Evolutionary conservation across 164 flowering plant genomes (phyloP).

Genomic region (Dillenia suffruticosa): DNA sequence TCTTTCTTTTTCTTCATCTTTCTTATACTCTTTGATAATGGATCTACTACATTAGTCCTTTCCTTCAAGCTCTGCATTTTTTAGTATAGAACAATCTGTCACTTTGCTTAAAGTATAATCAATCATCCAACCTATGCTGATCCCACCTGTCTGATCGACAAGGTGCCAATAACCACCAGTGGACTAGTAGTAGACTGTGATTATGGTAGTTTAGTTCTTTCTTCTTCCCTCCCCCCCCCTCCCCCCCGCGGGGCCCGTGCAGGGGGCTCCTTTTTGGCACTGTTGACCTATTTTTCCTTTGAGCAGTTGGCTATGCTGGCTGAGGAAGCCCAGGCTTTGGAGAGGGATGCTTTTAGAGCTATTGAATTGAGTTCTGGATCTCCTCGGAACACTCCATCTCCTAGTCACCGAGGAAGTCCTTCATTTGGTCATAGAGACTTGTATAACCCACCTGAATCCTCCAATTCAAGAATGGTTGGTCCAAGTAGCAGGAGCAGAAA

Average conservation of each 20-base stretch:
- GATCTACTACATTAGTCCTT: too few relatives aligned
- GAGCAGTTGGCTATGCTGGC: conserved; percentile 56
- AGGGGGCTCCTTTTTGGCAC: neutral
- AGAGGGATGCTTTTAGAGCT: conserved; percentile 45
- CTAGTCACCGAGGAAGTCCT: conserved; percentile 41
- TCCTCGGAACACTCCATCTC: conserved; percentile 39
- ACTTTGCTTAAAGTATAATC: neutral
- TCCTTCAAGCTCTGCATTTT: too few relatives aligned
- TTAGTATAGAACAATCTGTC: too few relatives aligned
- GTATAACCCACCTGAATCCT: conserved; percentile 28
- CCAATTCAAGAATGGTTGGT: conserved; percentile 28
- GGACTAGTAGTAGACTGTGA: too few relatives aligned
- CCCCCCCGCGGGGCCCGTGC: too few relatives aligned
- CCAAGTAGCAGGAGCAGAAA: conserved; percentile 49
- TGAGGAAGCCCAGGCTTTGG: conserved; percentile 78
- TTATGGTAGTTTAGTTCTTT: neutral
- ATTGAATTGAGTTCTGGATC: conserved; percentile 41
- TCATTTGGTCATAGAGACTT: conserved; percentile 39
- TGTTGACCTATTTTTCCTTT: conserved; percentile 3
- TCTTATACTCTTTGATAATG: too few relatives aligned
- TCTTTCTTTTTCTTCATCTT: too few relatives aligned
- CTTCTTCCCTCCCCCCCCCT: too few relatives aligned
- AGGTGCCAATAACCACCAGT: too few relatives aligned
- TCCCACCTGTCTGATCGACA: too few relatives aligned
- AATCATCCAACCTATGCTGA: neutral